These are phyloP conservation scores for Ascoidea rubescens DNA, from an alignment of 805 yeast species.

Conservation along the genomic window DNA sequence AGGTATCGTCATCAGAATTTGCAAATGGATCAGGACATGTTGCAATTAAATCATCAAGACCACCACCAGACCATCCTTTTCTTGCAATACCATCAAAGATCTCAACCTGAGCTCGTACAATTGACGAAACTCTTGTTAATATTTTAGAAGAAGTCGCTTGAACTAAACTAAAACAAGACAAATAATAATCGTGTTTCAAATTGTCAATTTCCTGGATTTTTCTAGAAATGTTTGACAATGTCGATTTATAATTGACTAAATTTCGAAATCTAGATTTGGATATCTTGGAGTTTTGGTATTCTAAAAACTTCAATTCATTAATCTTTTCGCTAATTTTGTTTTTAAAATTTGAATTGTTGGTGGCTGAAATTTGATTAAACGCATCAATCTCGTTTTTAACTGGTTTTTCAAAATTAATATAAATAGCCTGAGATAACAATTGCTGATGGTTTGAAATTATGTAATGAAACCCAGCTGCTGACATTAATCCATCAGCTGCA, in stretches of 20 bases:
- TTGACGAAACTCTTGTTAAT: conserved; percentile 41
- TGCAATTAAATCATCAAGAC: conserved; percentile 54
- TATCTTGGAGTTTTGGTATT: conserved; percentile 42
- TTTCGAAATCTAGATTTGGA: conserved; percentile 50
- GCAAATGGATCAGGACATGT: conserved; percentile 55
- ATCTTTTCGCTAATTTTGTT: conserved; percentile 38
- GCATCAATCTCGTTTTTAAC: conserved; percentile 27
- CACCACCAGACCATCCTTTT: conserved; percentile 84
- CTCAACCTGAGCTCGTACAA: conserved; percentile 70
- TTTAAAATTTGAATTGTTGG: conserved; percentile 41
- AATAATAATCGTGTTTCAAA: conserved; percentile 62
- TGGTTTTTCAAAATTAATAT: conserved; percentile 42
- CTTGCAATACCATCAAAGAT: conserved; percentile 68
- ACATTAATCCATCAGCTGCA: conserved; percentile 47
- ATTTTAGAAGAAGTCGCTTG: conserved; percentile 46
- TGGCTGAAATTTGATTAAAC: conserved; percentile 28
- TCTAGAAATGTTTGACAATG: conserved; percentile 50
- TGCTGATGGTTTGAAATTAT: conserved; percentile 68
- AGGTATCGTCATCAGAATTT: conserved; percentile 7
- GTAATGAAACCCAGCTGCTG: conserved; percentile 67
- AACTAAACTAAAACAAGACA: conserved; percentile 44
- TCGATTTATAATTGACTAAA: conserved; percentile 50
- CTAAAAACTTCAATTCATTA: conserved; percentile 39
- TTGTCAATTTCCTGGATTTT: conserved; percentile 72
- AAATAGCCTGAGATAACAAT: conserved; percentile 44